Base-by-base conservation (phyloP, 495 filamentous ascomycete species). In the Talaromyces stipitatus region DNA sequence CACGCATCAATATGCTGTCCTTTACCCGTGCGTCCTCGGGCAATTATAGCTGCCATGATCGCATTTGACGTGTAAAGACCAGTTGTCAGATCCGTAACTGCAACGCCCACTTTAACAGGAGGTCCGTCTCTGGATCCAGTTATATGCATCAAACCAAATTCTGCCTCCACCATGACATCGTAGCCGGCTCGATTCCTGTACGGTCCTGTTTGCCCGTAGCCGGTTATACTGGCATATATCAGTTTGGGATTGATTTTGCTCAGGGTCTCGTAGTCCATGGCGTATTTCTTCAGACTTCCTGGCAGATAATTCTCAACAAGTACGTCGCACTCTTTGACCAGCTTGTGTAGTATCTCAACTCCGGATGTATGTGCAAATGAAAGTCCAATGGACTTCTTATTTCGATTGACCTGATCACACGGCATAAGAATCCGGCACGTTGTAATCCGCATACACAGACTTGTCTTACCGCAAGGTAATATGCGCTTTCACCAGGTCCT, bases 81-180 rank as follows among this genome's bases (percentile, higher is more conserved):
- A 0, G 94, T 97, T 0, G 94, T 97, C 53, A 98, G 70, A 67
- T 98, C 94, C 0, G 95, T 98, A 6, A 97, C 92, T 5, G 94
- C 94, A 12, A 97, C 94, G 4, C 94, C 94, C 2, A 98, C 94
- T 72, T 98, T 98, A 12, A 96, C 95, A 0, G 95, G 95, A 2
- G 91, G 88, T 0, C 94, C 90, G 56, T 95, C 90, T 61, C 89
- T 74, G 41, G 78, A 77, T 10, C 94, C 94, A 0, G 94, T 98
- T 55, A 98, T 97, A 67, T 98, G 95, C 94, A 98, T 98, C 55
- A 98, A 66, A 4, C 94, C 94, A 76, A 98, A 90, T 69, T 97
- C 94, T 41, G 92, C 95, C 71, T 98, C 94, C 0, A 98, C 95
- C 91, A 98, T 97, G 57, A 98, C 95, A 71, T 98, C 94, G 75